Evolutionary conservation across 23 red algal species (phyloP).

Genomic region (Chondrus crispus): DNA sequence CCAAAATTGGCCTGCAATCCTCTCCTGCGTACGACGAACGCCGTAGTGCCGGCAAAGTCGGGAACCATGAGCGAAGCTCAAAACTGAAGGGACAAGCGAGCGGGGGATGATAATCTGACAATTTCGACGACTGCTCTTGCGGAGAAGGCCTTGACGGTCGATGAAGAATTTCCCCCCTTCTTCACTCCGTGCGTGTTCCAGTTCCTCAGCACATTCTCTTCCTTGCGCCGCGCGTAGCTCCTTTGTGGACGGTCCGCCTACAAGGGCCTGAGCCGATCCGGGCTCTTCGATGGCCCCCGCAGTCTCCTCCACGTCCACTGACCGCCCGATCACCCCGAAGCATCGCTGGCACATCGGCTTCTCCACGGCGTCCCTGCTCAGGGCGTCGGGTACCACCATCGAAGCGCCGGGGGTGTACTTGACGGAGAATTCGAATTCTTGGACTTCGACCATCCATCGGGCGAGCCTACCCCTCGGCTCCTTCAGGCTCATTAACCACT

Average conservation of each 20-base stretch:
- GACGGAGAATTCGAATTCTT: neutral
- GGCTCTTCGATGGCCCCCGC: too few species aligned
- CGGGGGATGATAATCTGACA: neutral
- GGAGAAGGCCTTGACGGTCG: neutral
- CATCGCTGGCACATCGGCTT: neutral
- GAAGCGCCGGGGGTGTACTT: neutral
- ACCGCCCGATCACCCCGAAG: neutral
- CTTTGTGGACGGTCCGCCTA: neutral
- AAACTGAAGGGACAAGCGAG: neutral
- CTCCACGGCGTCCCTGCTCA: neutral
- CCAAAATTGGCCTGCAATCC: neutral
- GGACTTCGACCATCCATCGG: neutral
- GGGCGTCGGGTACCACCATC: neutral
- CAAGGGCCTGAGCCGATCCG: too few species aligned
- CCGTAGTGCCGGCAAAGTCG: neutral
- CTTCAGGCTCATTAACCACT: neutral
- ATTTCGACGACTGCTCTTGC: neutral
- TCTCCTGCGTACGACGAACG: neutral
- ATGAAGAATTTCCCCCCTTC: neutral
- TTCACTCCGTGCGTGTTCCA: neutral
- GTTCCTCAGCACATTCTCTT: neutral
- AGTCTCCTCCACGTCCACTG: neutral
- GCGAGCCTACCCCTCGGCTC: neutral
- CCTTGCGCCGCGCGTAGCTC: neutral
- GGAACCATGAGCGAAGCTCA: neutral